Evolutionary conservation across 2,329 filamentous ascomycete genomes (phyloP).

Genomic region (Mollisiaceae sp.): DNA sequence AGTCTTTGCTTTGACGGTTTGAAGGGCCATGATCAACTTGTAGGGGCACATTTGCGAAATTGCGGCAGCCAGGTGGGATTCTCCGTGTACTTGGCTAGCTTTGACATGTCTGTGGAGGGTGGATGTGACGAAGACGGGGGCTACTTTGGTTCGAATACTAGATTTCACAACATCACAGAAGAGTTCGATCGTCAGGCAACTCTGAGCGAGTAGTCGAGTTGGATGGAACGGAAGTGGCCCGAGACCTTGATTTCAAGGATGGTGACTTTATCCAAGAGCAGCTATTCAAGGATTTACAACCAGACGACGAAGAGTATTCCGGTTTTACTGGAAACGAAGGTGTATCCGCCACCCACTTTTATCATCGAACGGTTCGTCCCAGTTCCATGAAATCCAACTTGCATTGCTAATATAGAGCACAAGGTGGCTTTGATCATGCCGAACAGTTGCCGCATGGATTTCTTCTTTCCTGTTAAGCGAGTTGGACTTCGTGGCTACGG

Average conservation of each 20-base stretch:
- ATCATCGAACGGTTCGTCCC: slow-evolving; percentile 27
- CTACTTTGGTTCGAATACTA: background rate
- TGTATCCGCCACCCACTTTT: slow-evolving; percentile 26
- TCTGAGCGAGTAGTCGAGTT: slow-evolving; percentile 26
- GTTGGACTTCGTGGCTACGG: too few relatives aligned
- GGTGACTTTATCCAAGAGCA: slow-evolving; percentile 20
- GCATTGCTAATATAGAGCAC: slow-evolving; percentile 2
- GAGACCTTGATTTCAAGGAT: slow-evolving; percentile 23
- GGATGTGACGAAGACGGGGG: slow-evolving; percentile 22
- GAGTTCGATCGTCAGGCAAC: slow-evolving; percentile 3
- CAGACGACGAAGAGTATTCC: slow-evolving; percentile 30
- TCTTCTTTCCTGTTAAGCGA: slow-evolving; percentile 12
- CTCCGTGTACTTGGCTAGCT: slow-evolving; percentile 27
- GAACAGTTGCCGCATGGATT: slow-evolving; percentile 16
- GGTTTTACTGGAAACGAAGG: slow-evolving; percentile 30
- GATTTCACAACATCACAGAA: slow-evolving; percentile 19
- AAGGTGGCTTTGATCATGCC: slow-evolving; percentile 28
- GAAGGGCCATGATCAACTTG: slow-evolving; percentile 24
- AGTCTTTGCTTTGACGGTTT: slow-evolving; percentile 23
- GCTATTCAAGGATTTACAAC: slow-evolving; percentile 18
- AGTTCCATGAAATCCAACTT: background rate
- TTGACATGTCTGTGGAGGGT: slow-evolving; percentile 23
- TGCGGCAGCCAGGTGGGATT: slow-evolving; percentile 23
- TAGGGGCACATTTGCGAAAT: slow-evolving; percentile 19
- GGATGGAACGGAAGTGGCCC: slow-evolving; percentile 25